Evolutionary conservation across 2,329 filamentous ascomycete genomes (phyloP).

Genomic region (Venturiaceae sp.): DNA sequence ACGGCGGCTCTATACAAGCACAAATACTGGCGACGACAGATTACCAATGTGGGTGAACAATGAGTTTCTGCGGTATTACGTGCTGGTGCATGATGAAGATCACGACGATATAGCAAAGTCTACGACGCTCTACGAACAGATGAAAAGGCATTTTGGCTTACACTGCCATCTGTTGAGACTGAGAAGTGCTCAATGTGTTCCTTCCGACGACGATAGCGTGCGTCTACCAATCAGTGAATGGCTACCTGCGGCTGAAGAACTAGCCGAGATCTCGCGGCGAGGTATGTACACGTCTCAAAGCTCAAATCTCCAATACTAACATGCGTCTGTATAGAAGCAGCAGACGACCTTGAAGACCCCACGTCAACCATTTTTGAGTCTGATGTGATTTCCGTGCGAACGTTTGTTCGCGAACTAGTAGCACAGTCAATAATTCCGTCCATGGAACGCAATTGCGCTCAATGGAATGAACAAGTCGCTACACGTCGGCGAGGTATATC

Average conservation of each 20-base stretch:
- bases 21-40: slow-evolving; percentile 63
- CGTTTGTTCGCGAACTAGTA: slow-evolving; percentile 89
- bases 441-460: slow-evolving; percentile 84
- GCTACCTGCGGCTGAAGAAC: slow-evolving; percentile 79
- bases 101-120: slow-evolving; percentile 85
- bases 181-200: slow-evolving; percentile 72
- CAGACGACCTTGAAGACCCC: slow-evolving; percentile 62
- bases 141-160: slow-evolving; percentile 96
- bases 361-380: slow-evolving; percentile 82
- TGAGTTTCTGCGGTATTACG: slow-evolving; percentile 91
- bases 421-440: slow-evolving; percentile 90
- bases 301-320: neutral
- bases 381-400: slow-evolving; percentile 76
- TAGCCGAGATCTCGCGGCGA: slow-evolving; percentile 60
- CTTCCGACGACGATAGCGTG: slow-evolving; percentile 85
- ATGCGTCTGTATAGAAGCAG: slow-evolving; percentile 38
- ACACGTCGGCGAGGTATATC: slow-evolving; percentile 80
- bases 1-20: slow-evolving; percentile 71
- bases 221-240: slow-evolving; percentile 75
- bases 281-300: slow-evolving; percentile 25
- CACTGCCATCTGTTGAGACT: slow-evolving; percentile 89
- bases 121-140: slow-evolving; percentile 87
- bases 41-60: slow-evolving; percentile 81
- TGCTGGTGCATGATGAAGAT: slow-evolving; percentile 94
- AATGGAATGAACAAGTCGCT: slow-evolving; percentile 97